phyloP scores from a whole-genome alignment of 768 basidiomycete genomes.

The Rubroboletus satanas region DNA sequence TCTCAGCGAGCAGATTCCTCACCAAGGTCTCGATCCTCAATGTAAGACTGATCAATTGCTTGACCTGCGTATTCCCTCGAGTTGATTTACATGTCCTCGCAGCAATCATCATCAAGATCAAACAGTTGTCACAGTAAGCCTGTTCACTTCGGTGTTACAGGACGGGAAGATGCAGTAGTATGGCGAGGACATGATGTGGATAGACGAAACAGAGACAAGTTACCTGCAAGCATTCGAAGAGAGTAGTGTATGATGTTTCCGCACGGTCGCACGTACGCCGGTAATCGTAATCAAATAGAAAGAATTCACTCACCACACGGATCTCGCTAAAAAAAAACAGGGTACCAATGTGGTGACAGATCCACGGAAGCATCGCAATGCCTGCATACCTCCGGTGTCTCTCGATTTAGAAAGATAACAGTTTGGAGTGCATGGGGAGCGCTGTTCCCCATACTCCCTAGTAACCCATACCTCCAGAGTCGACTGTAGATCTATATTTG shows the following conservation, averaged over 20 bases:
- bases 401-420: no score
- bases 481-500: no score
- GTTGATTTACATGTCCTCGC: neutral
- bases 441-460: no score
- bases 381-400: no score
- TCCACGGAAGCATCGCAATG: no score
- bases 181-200: neutral
- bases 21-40: constrained; percentile 76
- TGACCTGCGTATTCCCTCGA: neutral
- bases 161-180: neutral
- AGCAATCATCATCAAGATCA: constrained; percentile 49
- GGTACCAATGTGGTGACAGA: no score
- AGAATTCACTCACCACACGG: no score
- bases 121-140: constrained; percentile 33
- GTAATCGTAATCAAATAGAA: no score
- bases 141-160: neutral
- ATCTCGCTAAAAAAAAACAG: no score
- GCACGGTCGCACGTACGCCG: no score
- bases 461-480: no score
- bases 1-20: constrained; percentile 79
- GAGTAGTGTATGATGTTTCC: constrained; percentile 4
- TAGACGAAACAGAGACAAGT: neutral
- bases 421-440: no score
- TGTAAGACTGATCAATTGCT: constrained; percentile 43
- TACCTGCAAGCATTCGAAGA: neutral